phyloP scores from a whole-genome alignment of 1,284 basidiomycete species.

The Puccinia novopanici region DNA sequence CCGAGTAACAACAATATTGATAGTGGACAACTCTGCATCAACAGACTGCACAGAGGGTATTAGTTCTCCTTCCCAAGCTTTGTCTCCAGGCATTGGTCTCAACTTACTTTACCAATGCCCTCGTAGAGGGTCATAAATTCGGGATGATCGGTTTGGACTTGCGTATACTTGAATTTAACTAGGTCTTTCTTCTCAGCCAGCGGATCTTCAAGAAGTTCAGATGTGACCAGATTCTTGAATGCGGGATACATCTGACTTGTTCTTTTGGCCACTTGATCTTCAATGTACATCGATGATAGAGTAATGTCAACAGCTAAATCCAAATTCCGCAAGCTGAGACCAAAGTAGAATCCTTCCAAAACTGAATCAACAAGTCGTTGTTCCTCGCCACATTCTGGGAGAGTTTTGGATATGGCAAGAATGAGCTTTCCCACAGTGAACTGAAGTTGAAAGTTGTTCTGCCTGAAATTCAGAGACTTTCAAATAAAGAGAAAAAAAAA shows the following conservation, averaged over 20 bases:
- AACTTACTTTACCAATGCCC: conserved; percentile 68
- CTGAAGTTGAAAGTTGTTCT: conserved; percentile 82
- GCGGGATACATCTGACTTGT: conserved; percentile 59
- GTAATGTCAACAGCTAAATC: conserved; percentile 86
- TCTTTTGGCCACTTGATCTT: conserved; percentile 70
- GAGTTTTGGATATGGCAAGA: conserved; percentile 76
- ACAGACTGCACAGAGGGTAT: conserved; percentile 67
- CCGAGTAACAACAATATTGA: conserved; percentile 84
- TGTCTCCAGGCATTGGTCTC: background rate
- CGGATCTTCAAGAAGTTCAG: conserved; percentile 63
- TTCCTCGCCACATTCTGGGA: conserved; percentile 64
- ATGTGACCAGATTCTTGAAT: conserved; percentile 73
- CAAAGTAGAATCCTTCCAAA: conserved; percentile 77
- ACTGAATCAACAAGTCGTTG: conserved; percentile 75
- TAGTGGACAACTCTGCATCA: conserved; percentile 85
- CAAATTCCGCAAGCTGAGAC: conserved; percentile 74
- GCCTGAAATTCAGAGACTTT: conserved; percentile 69
- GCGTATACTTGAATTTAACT: conserved; percentile 77
- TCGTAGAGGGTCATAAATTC: conserved; percentile 82
- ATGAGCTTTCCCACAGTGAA: conserved; percentile 88
- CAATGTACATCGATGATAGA: conserved; percentile 67
- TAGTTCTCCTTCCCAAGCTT: background rate
- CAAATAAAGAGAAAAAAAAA: conserved; percentile 2
- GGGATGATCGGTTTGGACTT: conserved; percentile 80
- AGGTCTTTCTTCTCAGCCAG: conserved; percentile 66